Evolutionary conservation across 257 asterid species (phyloP).

Genomic region (Jasminum sambac): DNA sequence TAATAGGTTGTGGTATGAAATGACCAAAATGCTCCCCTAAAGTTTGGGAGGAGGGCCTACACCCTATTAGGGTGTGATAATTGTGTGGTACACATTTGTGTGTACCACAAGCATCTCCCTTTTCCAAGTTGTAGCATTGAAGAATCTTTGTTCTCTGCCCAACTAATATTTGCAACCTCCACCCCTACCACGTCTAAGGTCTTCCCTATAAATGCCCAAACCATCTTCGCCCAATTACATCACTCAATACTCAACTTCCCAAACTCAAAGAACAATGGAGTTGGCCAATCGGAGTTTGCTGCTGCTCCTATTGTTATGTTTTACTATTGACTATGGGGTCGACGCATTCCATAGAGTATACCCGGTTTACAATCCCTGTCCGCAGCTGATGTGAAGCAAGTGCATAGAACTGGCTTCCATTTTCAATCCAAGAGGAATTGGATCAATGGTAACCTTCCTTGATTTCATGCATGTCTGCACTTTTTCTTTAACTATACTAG

Average conservation of each 20-base stretch:
- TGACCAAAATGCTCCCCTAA: too few relatives aligned
- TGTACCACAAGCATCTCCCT: too few relatives aligned
- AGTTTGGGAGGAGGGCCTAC: too few relatives aligned
- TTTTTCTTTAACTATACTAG: not conserved
- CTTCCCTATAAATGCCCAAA: not conserved
- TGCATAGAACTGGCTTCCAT: slow-evolving; percentile 36
- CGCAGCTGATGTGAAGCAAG: slow-evolving; percentile 9
- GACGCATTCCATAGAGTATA: slow-evolving; percentile 35
- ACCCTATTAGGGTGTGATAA: too few relatives aligned
- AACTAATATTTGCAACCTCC: not conserved
- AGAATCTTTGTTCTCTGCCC: not conserved
- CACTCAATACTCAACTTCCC: not conserved
- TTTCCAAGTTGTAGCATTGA: not conserved
- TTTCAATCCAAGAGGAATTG: slow-evolving; percentile 39
- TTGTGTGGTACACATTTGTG: too few relatives aligned
- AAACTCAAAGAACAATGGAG: not conserved
- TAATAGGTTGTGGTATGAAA: too few relatives aligned
- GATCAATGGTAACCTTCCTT: slow-evolving; percentile 40
- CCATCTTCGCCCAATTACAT: not conserved
- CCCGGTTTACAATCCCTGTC: slow-evolving; percentile 16
- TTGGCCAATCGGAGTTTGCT: not conserved
- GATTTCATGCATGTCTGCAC: not conserved
- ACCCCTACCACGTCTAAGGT: not conserved
- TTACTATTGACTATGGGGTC: slow-evolving; percentile 7
- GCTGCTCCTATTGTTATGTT: not conserved